Conservation (phyloP, 225 moss, liverwort and hornwort genomes). For the Pleurozium schreberi region DNA sequence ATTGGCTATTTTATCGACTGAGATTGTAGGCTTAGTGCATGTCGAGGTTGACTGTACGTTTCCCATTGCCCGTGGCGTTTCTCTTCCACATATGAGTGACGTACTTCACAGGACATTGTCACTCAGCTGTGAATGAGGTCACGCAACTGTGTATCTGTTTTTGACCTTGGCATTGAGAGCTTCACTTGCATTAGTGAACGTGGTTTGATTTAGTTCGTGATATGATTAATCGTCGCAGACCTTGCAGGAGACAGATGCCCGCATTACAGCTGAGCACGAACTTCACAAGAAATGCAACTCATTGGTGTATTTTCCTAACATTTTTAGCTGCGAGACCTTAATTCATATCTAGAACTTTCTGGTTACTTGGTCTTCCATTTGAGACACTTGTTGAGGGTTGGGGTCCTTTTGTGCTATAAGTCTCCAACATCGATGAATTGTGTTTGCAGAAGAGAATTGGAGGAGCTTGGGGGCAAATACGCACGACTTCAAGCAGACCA, state of each 20-base stretch:
- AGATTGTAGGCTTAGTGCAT: background rate
- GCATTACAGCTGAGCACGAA: conserved; percentile 40
- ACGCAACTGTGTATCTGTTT: background rate
- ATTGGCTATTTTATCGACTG: background rate
- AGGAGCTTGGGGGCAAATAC: conserved; percentile 42
- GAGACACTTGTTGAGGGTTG: background rate
- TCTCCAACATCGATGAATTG: background rate
- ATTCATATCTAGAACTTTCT: background rate
- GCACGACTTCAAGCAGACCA: conserved; percentile 48
- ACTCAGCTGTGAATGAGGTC: background rate
- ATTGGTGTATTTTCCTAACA: conserved; percentile 44
- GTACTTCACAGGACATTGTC: background rate
- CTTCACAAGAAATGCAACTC: conserved; percentile 45
- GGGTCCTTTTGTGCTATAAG: background rate
- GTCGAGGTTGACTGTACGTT: background rate
- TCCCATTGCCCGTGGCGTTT: background rate
- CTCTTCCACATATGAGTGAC: background rate
- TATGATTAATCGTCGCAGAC: background rate
- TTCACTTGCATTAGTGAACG: background rate
- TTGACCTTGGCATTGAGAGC: background rate
- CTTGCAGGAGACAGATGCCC: conserved; percentile 60
- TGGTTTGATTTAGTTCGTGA: background rate
- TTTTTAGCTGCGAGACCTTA: background rate
- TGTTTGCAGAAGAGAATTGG: conserved; percentile 50
- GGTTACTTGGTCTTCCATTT: background rate